Evolutionary conservation across 2,329 filamentous ascomycete species (phyloP), one percentile per base, ranked within the genome.

Genomic region (Gyromitra esculenta): DNA sequence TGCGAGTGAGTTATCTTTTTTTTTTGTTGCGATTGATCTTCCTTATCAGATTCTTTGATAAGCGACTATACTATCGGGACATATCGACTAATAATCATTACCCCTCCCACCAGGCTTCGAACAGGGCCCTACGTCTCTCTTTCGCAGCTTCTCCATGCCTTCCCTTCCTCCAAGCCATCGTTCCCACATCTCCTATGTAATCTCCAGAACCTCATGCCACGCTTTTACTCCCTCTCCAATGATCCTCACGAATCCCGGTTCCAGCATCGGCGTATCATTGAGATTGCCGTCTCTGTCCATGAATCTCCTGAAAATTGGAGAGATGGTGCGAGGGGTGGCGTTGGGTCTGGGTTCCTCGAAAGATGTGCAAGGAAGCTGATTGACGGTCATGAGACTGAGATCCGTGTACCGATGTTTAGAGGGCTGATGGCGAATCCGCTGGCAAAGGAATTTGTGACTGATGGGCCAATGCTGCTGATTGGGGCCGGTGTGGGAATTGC

Each of bases 171-270:
- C 5, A 92, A 93, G 82, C 96, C 96, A 68, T 94, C 95, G 2
- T 87, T 99, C 81, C 92, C 96, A 70, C 87, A 90, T 76, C 87
- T 99, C 9, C 87, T 97, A 45, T 92, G 92, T 1, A 88, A 91
- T 56, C 88, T 97, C 68, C 92, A 92, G 81, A 92, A 93, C 63
- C 88, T 98, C 66, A 98, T 98, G 95, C 96, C 96, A 1, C 92
- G 96, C 76, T 99, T 99, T 86, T 99, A 99, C 86, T 98, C 95
- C 2, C 89, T 99, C 13, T 97, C 94, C 69, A 97, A 97, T 83
- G 96, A 99, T 82, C 96, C 96, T 0, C 92, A 96, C 79, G 90
- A 96, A 80, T 91, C 89, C 1, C 88, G 87, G 6, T 92, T 88
- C 77, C 88, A 88, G 78, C 88, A 90, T 25, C 91, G 92, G 79